Conservation (phyloP, 176 grass and related monocot species). For the Phoenix roebelenii region DNA sequence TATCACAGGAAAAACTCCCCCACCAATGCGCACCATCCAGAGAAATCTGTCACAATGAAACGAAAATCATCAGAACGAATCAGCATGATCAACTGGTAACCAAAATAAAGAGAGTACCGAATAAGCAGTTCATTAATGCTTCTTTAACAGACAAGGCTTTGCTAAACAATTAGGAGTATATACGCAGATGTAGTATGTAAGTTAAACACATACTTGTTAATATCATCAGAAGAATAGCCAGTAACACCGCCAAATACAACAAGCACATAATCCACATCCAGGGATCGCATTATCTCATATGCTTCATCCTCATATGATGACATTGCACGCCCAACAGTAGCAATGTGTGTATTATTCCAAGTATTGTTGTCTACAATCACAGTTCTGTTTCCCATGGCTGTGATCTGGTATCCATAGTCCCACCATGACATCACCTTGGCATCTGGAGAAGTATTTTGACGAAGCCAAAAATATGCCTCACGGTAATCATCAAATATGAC, state of each 20-base stretch:
- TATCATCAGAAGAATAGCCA: constrained; percentile 96
- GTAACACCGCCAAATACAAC: constrained; percentile 97
- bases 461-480: constrained; percentile 97
- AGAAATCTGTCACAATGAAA: constrained; percentile 38
- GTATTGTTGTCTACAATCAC: constrained; percentile 99
- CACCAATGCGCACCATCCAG: constrained; percentile 99
- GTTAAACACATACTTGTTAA: constrained; percentile 76
- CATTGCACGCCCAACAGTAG: constrained; percentile 98
- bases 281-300: constrained; percentile 97
- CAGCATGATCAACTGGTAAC: too few species aligned
- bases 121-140: too few species aligned
- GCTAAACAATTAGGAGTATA: too few species aligned
- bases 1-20: constrained; percentile 96
- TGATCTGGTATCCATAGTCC: constrained; percentile 99
- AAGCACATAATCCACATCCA: constrained; percentile 96
- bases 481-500: constrained; percentile 99
- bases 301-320: constrained; percentile 94
- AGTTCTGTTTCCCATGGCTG: constrained; percentile 99
- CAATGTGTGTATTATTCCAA: constrained; percentile 99
- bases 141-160: too few species aligned
- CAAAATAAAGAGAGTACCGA: too few species aligned
- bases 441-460: constrained; percentile 86
- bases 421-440: constrained; percentile 99
- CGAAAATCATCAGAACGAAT: not conserved
- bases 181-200: not conserved